Conservation (phyloP, 495 filamentous ascomycete species). For the Chlorociboria aeruginascens region DNA sequence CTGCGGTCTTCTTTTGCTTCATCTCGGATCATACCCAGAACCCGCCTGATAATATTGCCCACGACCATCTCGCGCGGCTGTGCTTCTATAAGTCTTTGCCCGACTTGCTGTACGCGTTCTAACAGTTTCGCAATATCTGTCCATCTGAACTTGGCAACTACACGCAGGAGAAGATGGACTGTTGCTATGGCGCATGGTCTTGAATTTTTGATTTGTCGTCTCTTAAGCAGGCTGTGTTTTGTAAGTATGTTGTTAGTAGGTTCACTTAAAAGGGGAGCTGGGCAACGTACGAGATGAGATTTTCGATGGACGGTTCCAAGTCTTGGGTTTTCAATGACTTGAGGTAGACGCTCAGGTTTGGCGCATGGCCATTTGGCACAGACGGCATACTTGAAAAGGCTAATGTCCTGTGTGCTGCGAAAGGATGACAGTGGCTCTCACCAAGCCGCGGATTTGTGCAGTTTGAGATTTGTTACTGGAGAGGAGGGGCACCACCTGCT, state of each 20-base stretch:
- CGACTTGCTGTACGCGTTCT: conserved; percentile 61
- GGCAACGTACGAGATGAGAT: conserved; percentile 58
- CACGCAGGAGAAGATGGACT: conserved; percentile 69
- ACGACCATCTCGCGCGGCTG: conserved; percentile 84
- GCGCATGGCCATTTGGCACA: conserved; percentile 35
- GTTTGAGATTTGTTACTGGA: no score
- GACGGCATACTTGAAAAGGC: conserved; percentile 24
- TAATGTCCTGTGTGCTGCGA: not conserved
- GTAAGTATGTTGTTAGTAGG: conserved; percentile 1
- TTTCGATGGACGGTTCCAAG: conserved; percentile 70
- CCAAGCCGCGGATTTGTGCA: no score
- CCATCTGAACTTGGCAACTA: conserved; percentile 64
- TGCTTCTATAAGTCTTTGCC: conserved; percentile 60
- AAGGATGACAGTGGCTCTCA: no score
- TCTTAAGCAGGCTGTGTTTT: conserved; percentile 61
- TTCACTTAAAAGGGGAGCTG: conserved; percentile 10
- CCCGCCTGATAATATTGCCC: conserved; percentile 83
- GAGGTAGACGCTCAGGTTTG: conserved; percentile 62
- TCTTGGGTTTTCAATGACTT: conserved; percentile 60
- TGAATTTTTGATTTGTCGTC: conserved; percentile 77
- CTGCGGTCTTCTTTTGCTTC: conserved; percentile 75
- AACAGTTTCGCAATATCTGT: conserved; percentile 66
- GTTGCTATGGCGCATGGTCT: conserved; percentile 85
- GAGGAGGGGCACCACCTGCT: no score
- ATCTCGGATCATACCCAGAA: conserved; percentile 82